These are phyloP conservation scores for Spiraea crenata DNA, from an alignment of 331 rosid species.

Conservation along the genomic window DNA sequence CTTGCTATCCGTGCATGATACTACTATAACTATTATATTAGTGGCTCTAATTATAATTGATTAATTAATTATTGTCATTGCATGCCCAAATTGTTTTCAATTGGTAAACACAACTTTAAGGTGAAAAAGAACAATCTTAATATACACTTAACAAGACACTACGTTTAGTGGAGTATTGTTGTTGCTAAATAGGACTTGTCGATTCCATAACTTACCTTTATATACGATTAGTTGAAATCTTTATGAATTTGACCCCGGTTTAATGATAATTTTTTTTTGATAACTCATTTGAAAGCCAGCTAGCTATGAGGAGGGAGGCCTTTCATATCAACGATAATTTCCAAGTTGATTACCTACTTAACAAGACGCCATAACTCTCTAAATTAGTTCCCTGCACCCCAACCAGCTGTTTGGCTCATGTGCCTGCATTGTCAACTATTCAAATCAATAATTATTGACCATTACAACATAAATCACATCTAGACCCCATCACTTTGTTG, in stretches of 20 bases:
- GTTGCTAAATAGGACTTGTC: too few relatives aligned
- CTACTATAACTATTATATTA: not conserved
- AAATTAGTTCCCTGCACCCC: not conserved
- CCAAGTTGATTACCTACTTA: conserved; percentile 7
- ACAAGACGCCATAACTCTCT: not conserved
- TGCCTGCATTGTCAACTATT: not conserved
- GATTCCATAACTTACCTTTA: not conserved
- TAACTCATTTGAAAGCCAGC: conserved; percentile 24
- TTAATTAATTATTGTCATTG: not conserved
- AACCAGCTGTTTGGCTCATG: conserved; percentile 3
- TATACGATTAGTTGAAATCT: not conserved
- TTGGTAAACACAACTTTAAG: conserved; percentile 1
- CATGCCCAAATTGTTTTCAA: not conserved
- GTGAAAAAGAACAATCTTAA: too few relatives aligned
- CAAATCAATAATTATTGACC: not conserved
- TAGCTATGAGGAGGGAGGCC: not conserved
- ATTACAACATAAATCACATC: not conserved
- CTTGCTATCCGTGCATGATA: not conserved
- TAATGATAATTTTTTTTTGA: too few relatives aligned
- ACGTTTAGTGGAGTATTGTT: too few relatives aligned
- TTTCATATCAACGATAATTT: conserved; percentile 20
- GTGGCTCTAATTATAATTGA: too few relatives aligned
- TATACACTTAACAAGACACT: too few relatives aligned
- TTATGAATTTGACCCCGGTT: not conserved
- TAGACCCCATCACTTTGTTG: not conserved